Conservation (phyloP, 805 yeast genomes). For the Danielozyma ontarioensis region DNA sequence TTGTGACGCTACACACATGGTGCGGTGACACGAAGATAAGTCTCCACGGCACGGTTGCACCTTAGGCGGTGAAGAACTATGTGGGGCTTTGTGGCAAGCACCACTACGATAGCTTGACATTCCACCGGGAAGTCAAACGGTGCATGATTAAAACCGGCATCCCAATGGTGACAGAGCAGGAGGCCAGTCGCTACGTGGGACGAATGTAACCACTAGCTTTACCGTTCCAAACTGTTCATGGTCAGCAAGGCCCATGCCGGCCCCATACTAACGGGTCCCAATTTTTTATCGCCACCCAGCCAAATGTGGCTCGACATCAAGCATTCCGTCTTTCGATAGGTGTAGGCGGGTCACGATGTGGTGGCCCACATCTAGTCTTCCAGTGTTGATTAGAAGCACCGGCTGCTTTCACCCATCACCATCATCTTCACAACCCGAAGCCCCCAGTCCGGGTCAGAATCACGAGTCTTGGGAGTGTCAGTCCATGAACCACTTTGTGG, state of each 20-base stretch:
- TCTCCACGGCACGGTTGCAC: neutral
- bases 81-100: neutral
- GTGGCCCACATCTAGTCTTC: conserved; percentile 69
- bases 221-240: neutral
- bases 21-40: neutral
- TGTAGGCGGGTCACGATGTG: conserved; percentile 80
- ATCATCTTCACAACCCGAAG: neutral
- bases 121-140: neutral
- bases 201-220: neutral
- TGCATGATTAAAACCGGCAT: neutral
- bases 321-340: conserved; percentile 97
- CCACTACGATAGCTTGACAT: neutral
- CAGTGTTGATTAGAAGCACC: conserved; percentile 65
- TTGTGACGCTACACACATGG: neutral
- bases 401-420: conserved; percentile 40
- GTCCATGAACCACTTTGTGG: too few relatives aligned
- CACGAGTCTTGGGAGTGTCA: too few relatives aligned
- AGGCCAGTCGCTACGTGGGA: neutral
- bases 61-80: neutral
- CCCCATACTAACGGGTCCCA: conserved; percentile 84
- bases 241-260: conserved; percentile 71
- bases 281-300: conserved; percentile 90
- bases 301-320: conserved; percentile 91
- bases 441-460: too few relatives aligned
- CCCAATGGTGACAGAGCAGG: neutral